Percentiles rank a stretch among this genome's conserved stretches.
Conservation (phyloP, 108 stramenopile species). For the Epithemia pelagica region DNA sequence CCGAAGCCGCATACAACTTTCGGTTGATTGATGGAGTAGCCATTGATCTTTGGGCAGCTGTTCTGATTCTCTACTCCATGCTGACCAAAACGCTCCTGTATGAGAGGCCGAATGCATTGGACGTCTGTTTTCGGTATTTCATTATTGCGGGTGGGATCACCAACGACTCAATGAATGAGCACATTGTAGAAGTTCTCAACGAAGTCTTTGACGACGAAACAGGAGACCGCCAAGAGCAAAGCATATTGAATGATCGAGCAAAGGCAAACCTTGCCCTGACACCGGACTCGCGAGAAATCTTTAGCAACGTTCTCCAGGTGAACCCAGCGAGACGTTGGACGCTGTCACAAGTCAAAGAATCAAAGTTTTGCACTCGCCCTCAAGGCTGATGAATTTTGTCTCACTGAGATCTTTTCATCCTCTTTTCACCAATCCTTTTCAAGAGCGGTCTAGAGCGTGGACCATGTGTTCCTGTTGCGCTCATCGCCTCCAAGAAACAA, state of each 20-base stretch:
- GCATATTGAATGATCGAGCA: conserved; percentile 5
- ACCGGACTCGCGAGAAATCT: conserved; percentile 21
- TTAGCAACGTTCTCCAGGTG: conserved; percentile 19
- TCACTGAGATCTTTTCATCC: no score
- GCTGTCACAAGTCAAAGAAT: conserved; percentile 11
- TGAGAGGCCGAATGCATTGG: conserved; percentile 9
- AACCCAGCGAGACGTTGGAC: conserved; percentile 33
- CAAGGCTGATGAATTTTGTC: no score
- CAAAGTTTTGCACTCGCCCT: neutral
- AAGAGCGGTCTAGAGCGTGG: no score
- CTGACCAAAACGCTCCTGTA: conserved; percentile 53
- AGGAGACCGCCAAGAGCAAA: neutral
- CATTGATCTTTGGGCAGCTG: conserved; percentile 76
- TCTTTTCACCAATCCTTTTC: no score
- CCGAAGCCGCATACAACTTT: conserved; percentile 37
- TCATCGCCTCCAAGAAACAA: no score
- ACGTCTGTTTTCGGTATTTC: conserved; percentile 32
- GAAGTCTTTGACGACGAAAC: conserved; percentile 1
- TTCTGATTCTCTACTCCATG: conserved; percentile 75
- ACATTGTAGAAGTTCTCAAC: conserved; percentile 23
- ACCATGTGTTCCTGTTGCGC: no score
- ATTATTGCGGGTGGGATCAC: conserved; percentile 28
- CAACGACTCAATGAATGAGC: conserved; percentile 24
- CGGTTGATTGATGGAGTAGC: conserved; percentile 56
- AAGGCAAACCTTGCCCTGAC: conserved; percentile 17